Percentiles rank a stretch among this genome's conserved stretches.
Conservation (phyloP, 768 basidiomycete genomes). For the Tulasnella sp. region DNA sequence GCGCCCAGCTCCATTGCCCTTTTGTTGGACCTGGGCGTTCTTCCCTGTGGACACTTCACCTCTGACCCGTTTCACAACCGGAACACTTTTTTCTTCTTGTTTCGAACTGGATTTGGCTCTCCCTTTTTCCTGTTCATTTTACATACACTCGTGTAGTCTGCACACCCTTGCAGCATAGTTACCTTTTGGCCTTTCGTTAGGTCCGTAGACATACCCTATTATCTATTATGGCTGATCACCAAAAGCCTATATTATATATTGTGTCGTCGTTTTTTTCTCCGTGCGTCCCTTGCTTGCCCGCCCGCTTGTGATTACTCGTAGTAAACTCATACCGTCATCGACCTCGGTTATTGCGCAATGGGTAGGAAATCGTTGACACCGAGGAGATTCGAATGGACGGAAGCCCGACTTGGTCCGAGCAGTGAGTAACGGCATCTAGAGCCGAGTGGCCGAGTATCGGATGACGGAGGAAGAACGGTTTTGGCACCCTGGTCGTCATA, state of each 20-base stretch:
- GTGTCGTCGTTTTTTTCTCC: not conserved
- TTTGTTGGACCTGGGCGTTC: not conserved
- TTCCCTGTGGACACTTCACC: slow-evolving; percentile 1
- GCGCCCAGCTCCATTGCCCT: not conserved
- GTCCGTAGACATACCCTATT: not conserved
- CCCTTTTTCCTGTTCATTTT: no score
- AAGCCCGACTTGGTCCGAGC: not conserved
- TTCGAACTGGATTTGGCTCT: not conserved
- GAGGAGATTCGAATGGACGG: not conserved
- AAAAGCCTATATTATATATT: not conserved
- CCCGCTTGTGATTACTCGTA: not conserved
- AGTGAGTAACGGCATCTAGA: not conserved
- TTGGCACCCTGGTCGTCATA: not conserved
- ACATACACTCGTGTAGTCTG: no score
- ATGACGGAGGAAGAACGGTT: not conserved
- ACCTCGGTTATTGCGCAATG: not conserved
- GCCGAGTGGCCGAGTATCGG: not conserved
- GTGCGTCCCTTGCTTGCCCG: not conserved
- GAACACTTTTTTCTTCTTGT: not conserved
- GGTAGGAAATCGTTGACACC: not conserved
- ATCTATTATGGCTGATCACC: not conserved
- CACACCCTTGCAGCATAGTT: no score
- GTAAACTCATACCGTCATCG: not conserved
- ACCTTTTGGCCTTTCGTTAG: no score
- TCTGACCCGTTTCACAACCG: not conserved